phyloP scores from a whole-genome alignment of 768 basidiomycete genomes.

The Trametes cingulata region DNA sequence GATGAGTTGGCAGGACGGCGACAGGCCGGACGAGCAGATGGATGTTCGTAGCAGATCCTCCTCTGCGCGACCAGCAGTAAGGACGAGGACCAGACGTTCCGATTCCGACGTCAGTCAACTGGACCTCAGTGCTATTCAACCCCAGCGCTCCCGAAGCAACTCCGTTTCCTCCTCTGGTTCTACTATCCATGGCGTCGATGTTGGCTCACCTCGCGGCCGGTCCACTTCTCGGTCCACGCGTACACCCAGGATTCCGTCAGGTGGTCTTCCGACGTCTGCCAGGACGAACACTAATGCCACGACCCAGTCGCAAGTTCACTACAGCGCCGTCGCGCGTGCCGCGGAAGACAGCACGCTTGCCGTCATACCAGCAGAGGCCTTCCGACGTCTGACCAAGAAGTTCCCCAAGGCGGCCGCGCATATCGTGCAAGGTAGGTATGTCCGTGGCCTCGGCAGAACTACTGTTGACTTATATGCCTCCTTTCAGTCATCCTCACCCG shows the following conservation, averaged over 20 bases:
- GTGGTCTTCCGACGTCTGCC: background rate
- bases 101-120: slow-evolving; percentile 69
- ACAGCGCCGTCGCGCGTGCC: slow-evolving; percentile 88
- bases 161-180: slow-evolving; percentile 71
- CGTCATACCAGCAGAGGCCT: slow-evolving; percentile 99
- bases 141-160: slow-evolving; percentile 43
- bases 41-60: slow-evolving; percentile 21
- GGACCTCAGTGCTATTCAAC: slow-evolving; percentile 41
- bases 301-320: slow-evolving; percentile 40
- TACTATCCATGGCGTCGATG: slow-evolving; percentile 56
- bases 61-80: slow-evolving; percentile 9
- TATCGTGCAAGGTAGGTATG: slow-evolving; percentile 78
- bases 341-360: slow-evolving; percentile 93
- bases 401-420: slow-evolving; percentile 97
- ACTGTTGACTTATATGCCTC: background rate
- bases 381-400: slow-evolving; percentile 90
- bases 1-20: slow-evolving; percentile 86
- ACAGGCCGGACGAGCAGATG: slow-evolving; percentile 23
- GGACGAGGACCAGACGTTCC: slow-evolving; percentile 37
- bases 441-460: background rate
- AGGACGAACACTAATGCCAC: slow-evolving; percentile 3
- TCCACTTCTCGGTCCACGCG: slow-evolving; percentile 16
- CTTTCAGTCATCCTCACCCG: slow-evolving; percentile 82
- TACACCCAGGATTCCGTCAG: slow-evolving; percentile 9
- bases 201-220: slow-evolving; percentile 29